Base-by-base conservation (phyloP, 1,284 basidiomycete species). In the Amylostereum areolatum region DNA sequence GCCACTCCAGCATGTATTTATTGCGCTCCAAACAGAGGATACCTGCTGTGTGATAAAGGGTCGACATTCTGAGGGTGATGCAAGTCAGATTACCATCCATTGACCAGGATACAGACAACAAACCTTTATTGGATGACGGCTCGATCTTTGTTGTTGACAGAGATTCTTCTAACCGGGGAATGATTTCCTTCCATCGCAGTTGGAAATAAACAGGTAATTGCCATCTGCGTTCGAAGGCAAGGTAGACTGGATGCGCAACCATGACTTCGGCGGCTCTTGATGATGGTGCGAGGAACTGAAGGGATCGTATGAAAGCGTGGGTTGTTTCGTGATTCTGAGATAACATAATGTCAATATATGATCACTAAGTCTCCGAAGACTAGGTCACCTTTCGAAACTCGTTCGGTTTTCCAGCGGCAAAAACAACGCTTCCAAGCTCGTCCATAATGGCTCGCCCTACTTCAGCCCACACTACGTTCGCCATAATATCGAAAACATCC, bases 131-230 rank as follows among this genome's bases (percentile, higher is more conserved):
- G 4, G 64, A 59, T 39, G 61, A 64, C 7, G 70, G 63, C 41
- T 77, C 75, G 28, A 82, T 61, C 44, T 66, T 68, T 18, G 70
- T 65, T n/a, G 59, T 61, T 9, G 67, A 62, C 27, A 96, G 67
- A 1, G 70, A 68, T 7, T 83, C 80, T 67, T 97, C 95, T 11
- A 95, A 68, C 42, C 74, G 75, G 0, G 75, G 68, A 1, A 96
- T 83, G 47, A 97, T 89, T 59, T 97, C 94, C 63, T 97, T 96
- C 87, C 94, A 96, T n/a, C 95, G 80, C 55, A 99, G 73, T 64
- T 99, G 96, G 66, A 97, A 98, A 64, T 99, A 99, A 12, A 98
- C 89, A 1, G 92, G 89, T 5, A 99, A 74, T 63, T 98, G 96
- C 95, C 96, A 99, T 37, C 93, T 77, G 49, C 82, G 77, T 60